Evolutionary conservation across 768 basidiomycete species (phyloP), one percentile per base, ranked within the genome.

Genomic region (Leucogyrophana mollusca): DNA sequence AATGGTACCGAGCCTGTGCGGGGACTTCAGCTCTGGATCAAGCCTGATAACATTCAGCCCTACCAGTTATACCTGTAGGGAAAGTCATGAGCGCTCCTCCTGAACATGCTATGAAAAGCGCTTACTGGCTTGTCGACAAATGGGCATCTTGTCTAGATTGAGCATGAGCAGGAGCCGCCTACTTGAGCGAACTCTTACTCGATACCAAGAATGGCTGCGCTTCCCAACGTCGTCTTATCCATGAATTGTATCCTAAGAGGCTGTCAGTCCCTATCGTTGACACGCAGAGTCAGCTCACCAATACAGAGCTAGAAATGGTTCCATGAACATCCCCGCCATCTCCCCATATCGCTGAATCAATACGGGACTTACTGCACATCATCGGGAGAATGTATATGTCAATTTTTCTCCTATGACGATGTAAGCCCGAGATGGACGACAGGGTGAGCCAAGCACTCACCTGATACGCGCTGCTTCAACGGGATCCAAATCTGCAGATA

Each of bases 161-260:
- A n/a, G 32, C n/a, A n/a, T 33, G n/a, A n/a, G n/a, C n/a, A n/a
- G n/a, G n/a, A n/a, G n/a, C n/a, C n/a, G n/a, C n/a, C n/a, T n/a
- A n/a, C n/a, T n/a, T n/a, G n/a, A n/a, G n/a, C n/a, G n/a, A n/a
- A 18, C 34, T 51, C 75, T 50, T 27, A 83, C 87, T 69, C 66
- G 55, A 88, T 87, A 1, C 87, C 87, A 35, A 89, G 72, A 51
- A 88, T 85, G 2, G 86, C 79, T 1, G 83, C 57, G 47, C 73
- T 79, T 1, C 83, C 85, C 3, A 87, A 67, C 0, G 85, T 88
- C 0, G 80, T 82, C 65, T 87, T 87, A 52, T 87, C 86, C 82
- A 87, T 87, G 49, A 82, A 87, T 57, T 87, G 85, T n/a, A 88
- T 74, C 77, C 85, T 82, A 48, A 43, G 20, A 14, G 3, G 23